These are phyloP conservation scores for Plasmodium knowlesi DNA, from an alignment of 169 alveolate species.

Conservation along the genomic window DNA sequence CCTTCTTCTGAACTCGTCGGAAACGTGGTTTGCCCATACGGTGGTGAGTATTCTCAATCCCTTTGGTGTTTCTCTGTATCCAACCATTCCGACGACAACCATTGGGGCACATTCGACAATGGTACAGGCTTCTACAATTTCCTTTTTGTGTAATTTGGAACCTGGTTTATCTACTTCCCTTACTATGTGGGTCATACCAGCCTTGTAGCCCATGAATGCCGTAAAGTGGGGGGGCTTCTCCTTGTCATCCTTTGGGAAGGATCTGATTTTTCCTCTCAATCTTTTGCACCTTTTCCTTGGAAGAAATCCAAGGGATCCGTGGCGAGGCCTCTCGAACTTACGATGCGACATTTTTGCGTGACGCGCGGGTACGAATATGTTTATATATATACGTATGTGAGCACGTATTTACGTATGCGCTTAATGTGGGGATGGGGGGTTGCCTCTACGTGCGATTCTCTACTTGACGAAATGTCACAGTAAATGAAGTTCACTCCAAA, in stretches of 20 bases:
- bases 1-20: constrained; percentile 97
- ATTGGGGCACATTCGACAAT: constrained; percentile 99
- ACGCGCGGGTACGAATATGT: background rate
- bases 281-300: constrained; percentile 97
- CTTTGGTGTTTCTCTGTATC: constrained; percentile 99
- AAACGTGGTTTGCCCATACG: constrained; percentile 98
- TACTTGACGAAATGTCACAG: background rate
- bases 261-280: constrained; percentile 91
- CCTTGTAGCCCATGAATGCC: constrained; percentile 99
- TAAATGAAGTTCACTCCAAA: background rate
- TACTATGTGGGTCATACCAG: constrained; percentile 99
- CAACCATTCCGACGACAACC: constrained; percentile 99
- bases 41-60: constrained; percentile 99
- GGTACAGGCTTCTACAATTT: constrained; percentile 99
- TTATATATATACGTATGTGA: background rate
- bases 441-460: background rate
- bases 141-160: constrained; percentile 98
- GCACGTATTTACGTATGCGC: background rate
- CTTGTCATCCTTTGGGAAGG: constrained; percentile 99
- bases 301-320: constrained; percentile 99
- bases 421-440: background rate
- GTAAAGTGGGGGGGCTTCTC: constrained; percentile 97
- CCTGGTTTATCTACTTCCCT: constrained; percentile 99
- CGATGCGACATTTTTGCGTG: constrained; percentile 97
- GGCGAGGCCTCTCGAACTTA: constrained; percentile 99